Evolutionary conservation across 2,329 filamentous ascomycete genomes (phyloP).

Genomic region (Aschersonia sp.): DNA sequence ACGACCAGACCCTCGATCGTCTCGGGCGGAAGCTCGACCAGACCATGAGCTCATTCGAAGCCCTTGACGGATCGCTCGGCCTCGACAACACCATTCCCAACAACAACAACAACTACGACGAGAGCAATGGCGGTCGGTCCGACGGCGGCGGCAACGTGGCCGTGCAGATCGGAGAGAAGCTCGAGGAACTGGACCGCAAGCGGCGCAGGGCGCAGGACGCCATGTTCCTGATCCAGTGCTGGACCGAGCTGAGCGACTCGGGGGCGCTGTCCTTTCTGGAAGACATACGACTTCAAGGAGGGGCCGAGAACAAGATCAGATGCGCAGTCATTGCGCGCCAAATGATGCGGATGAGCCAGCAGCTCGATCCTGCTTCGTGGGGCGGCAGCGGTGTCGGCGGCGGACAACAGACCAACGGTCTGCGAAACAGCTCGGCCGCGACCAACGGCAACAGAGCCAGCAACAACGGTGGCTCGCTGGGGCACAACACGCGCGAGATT

Average conservation of each 20-base stretch:
- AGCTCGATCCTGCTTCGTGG: slow-evolving; percentile 69
- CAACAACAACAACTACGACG: background rate
- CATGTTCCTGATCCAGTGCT: slow-evolving; percentile 90
- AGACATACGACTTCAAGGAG: slow-evolving; percentile 71
- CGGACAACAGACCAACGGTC: slow-evolving; percentile 34
- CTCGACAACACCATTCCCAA: slow-evolving; percentile 14
- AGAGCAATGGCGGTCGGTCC: slow-evolving; percentile 8
- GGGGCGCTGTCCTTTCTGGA: slow-evolving; percentile 79
- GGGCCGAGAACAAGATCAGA: slow-evolving; percentile 81
- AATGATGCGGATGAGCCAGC: slow-evolving; percentile 82
- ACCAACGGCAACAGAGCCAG: slow-evolving; percentile 30
- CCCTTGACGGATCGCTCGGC: slow-evolving; percentile 71
- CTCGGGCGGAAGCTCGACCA: slow-evolving; percentile 81
- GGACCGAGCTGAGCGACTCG: slow-evolving; percentile 85
- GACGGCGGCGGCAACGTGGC: slow-evolving; percentile 71
- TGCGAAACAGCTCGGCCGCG: slow-evolving; percentile 30
- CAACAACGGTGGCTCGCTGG: slow-evolving; percentile 20
- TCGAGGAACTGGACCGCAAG: slow-evolving; percentile 92
- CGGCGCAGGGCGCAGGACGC: slow-evolving; percentile 80
- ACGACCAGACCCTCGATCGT: slow-evolving; percentile 80
- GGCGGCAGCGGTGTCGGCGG: slow-evolving; percentile 12
- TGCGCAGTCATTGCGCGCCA: slow-evolving; percentile 91
- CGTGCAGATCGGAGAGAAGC: slow-evolving; percentile 82
- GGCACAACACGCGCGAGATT: slow-evolving; percentile 64
- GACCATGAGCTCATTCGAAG: slow-evolving; percentile 84